phyloP scores from a whole-genome alignment of 73 alveolate genomes.

The Tetrahymena borealis region DNA sequence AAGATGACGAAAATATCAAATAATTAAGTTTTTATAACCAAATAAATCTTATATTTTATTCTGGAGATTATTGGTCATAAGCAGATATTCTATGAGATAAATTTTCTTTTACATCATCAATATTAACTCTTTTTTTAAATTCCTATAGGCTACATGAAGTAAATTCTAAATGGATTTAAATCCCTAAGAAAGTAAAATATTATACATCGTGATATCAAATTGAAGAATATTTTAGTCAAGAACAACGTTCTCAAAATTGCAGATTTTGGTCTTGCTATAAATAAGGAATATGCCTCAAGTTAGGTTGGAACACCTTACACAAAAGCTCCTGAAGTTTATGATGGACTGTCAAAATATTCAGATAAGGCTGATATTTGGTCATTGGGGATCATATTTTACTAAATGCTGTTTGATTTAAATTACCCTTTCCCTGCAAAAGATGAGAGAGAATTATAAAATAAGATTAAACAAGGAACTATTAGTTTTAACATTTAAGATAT shows the following conservation, averaged over 20 bases:
- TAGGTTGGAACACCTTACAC: conserved; percentile 47
- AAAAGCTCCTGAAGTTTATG: conserved; percentile 41
- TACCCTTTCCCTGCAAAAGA: conserved; percentile 30
- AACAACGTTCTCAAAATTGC: conserved; percentile 26
- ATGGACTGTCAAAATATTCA: conserved; percentile 27
- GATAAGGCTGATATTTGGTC: conserved; percentile 47
- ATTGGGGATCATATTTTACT: conserved; percentile 29
- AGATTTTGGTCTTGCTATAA: conserved; percentile 28
- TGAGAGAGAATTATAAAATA: conserved; percentile 23
- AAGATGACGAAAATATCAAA: no score
- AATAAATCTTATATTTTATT: no score
- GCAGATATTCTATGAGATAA: no score
- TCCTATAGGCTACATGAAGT: neutral
- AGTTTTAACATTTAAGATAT: neutral
- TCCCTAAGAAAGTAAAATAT: conserved; percentile 15
- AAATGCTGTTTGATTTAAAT: conserved; percentile 26
- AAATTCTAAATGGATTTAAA: conserved; percentile 33
- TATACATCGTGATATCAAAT: conserved; percentile 31
- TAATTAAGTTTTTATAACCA: no score
- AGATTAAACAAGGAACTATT: conserved; percentile 14
- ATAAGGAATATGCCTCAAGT: conserved; percentile 20
- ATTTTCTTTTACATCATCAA: no score
- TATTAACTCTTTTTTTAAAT: neutral
- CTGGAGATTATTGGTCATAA: no score
- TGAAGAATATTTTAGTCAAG: conserved; percentile 27